These are phyloP conservation scores for Dioscorea zingiberensis DNA, from an alignment of 106 monocot genomes.

Conservation along the genomic window DNA sequence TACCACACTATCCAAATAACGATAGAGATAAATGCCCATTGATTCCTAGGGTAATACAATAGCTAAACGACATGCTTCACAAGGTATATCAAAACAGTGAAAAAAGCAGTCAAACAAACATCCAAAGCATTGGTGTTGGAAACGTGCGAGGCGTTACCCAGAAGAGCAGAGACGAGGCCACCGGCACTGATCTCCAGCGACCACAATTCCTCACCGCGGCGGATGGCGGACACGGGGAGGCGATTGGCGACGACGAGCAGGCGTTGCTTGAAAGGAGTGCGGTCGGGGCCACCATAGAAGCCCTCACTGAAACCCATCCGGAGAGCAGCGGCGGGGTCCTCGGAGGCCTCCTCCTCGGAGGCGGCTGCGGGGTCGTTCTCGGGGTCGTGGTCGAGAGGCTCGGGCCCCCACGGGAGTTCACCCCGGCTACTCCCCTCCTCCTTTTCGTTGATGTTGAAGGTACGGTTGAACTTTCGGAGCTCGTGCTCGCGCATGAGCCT, in stretches of 20 bases:
- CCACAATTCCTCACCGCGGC: conserved; percentile 83
- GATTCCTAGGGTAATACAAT: no score
- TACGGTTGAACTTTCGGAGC: conserved; percentile 46
- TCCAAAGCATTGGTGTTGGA: background rate
- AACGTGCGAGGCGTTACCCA: conserved; percentile 26
- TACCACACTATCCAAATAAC: no score
- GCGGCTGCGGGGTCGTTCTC: background rate
- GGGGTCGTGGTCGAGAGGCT: background rate
- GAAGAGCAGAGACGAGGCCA: conserved; percentile 88
- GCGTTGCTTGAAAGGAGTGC: conserved; percentile 61
- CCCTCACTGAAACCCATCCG: conserved; percentile 7
- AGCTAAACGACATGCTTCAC: no score
- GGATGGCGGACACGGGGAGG: conserved; percentile 83
- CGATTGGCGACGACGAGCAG: conserved; percentile 91
- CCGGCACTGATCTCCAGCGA: conserved; percentile 93
- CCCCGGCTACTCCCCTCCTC: background rate
- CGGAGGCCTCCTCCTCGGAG: background rate
- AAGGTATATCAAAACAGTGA: no score
- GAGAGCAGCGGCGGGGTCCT: conserved; percentile 1
- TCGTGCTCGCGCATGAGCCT: conserved; percentile 67
- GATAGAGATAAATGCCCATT: no score
- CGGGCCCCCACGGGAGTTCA: conserved; percentile 1
- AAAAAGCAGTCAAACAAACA: background rate
- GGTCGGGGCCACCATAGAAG: conserved; percentile 8
- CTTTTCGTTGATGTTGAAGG: conserved; percentile 7